Base-by-base conservation (phyloP, 345 rosid genomes). In the Alliaria petiolata region DNA sequence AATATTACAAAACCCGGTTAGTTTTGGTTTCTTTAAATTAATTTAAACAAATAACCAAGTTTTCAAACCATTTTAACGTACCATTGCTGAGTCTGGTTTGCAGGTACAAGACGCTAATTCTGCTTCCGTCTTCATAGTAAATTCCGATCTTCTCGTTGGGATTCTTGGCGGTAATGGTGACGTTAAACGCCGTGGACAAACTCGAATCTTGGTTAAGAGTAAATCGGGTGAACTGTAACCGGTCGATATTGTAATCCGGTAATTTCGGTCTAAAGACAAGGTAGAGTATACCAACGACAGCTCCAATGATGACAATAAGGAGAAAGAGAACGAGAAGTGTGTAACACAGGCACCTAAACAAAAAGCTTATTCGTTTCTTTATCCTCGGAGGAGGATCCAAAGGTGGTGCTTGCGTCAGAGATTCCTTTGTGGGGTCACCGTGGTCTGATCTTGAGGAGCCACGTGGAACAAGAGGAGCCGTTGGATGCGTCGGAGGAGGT, bases 101-200 rank as follows among this genome's bases (percentile, higher is more conserved):
- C 5, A 50, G 35, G 78, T 84, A 89, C 58, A 72, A 87, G 25
- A 82, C 96, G 25, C 82, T 79, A 28, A 93, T 83, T 26, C 34
- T 80, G 83, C 98, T 93, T n/a, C 97, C 96, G 0, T 85, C 83
- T 52, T 87, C 93, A 58, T 93, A 93, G 58, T 87, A 89, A 25
- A 93, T 87, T 2, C 98, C 97, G 3, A 90, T 86, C 38, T 79
- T 86, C 79, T 82, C 80, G 69, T 93, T 93, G 0, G 98, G 96
- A 55, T 93, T 93, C 4, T 50, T 71, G 0, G 96, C 92, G 0
- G 90, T 89, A 5, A 93, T 84, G 1, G 81, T 85, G 6, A 89
- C 88, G 31, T 86, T 81, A 42, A 90, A 89, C 36, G 84, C 69
- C 0, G 95, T 87, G 0, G 75, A 46, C 52, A 90, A 77, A 79